Evolutionary conservation across 805 yeast species (phyloP), one percentile per base, ranked within the genome.

Genomic region (Debaryomyces hansenii): DNA sequence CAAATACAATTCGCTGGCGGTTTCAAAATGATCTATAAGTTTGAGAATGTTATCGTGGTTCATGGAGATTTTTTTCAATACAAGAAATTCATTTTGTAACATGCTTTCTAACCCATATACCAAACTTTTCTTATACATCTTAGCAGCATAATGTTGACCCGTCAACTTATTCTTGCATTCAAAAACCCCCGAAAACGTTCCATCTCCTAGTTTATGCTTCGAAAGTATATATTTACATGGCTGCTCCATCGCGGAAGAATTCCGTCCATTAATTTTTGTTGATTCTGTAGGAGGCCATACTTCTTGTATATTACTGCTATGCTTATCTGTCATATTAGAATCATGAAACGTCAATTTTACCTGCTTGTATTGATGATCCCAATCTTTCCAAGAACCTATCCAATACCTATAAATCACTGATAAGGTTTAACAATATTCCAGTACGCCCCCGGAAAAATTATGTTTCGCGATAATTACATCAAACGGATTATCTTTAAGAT

Each of bases 1-100:
- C 40, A 86, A 58, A 41, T 69, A 79, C 32, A 80, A 66, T 54
- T 74, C 70, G 45, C 80, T 77, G 4, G 71, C 68, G 0, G 92
- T 86, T 59, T 86, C 90, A 60, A 85, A 86, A 63, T 77, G 82
- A 65, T 85, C 91, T 8, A 81, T 73, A 42, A 85, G 63, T 34
- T 83, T 83, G 44, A 85, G 66, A 11, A 86, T 74, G 58, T 83
- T 80, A 18, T 75, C 64, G 49, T 80, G 82, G 29, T 74, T 75
- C 48, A 65, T 66, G 40, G 82, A 76, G 8, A 82, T 65, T 21
- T 72, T 74, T 59, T 73, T 72, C 37, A 85, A 70, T 1, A 84
- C 75, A 6, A 71, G 66, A 48, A 85, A 79, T 61, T 85, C 92
- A 52, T 84, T 79, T 46, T 80, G 81, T 15, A 86, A 70, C 66